Evolutionary conservation across 257 asterid species (phyloP).

Genomic region (Vinca minor): DNA sequence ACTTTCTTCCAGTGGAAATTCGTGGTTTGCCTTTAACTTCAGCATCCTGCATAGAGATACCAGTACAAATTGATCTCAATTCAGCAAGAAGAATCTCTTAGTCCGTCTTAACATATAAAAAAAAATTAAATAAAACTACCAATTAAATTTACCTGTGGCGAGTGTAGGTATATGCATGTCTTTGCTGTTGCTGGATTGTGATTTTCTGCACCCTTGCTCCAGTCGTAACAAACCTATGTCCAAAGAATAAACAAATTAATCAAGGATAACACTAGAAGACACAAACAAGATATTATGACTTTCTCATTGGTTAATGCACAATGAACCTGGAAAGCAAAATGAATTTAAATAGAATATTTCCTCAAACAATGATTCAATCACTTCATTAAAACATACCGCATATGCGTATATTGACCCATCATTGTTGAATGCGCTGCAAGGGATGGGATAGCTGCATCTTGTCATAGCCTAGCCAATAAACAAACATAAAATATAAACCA

Average conservation of each 20-base stretch:
- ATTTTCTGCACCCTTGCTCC: slow-evolving; percentile 99
- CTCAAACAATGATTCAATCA: too few species aligned
- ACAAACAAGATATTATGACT: not conserved
- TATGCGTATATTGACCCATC: slow-evolving; percentile 90
- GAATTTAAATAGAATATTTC: too few species aligned
- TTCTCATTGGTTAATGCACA: not conserved
- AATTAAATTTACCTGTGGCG: slow-evolving; percentile 56
- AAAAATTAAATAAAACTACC: too few species aligned
- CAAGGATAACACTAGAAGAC: not conserved
- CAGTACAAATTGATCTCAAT: slow-evolving; percentile 3
- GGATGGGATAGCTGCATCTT: slow-evolving; percentile 79
- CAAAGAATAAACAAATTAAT: slow-evolving; percentile 1
- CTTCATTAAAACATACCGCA: slow-evolving; percentile 38
- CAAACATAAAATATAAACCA: slow-evolving; percentile 10
- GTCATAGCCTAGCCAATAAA: slow-evolving; percentile 55
- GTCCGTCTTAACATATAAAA: too few species aligned
- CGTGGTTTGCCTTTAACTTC: slow-evolving; percentile 94
- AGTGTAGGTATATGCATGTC: slow-evolving; percentile 58
- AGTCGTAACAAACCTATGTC: slow-evolving; percentile 76
- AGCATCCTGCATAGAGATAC: slow-evolving; percentile 45
- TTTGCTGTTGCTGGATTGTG: slow-evolving; percentile 87
- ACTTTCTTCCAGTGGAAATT: slow-evolving; percentile 48
- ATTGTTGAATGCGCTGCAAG: slow-evolving; percentile 72
- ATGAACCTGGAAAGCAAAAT: not conserved
- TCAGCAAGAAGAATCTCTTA: slow-evolving; percentile 4